These are phyloP conservation scores for Fusarium fujikuroi DNA, from an alignment of 2,329 filamentous ascomycete species.

Conservation along the genomic window DNA sequence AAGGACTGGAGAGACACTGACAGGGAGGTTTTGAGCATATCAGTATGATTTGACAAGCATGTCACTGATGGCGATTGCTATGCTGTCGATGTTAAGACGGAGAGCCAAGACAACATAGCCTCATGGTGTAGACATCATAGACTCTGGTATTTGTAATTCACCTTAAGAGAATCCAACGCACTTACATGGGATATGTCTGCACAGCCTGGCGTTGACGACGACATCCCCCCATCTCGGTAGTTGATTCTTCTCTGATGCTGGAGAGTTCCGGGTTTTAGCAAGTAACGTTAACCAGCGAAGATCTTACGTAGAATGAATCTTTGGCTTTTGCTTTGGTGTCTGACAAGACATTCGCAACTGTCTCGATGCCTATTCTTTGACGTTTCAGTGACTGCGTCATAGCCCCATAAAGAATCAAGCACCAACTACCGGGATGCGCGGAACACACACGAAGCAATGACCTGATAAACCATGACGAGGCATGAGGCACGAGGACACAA, in stretches of 20 bases:
- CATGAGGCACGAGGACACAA: neutral
- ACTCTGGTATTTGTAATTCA: conserved; percentile 16
- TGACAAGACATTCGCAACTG: neutral
- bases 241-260: neutral
- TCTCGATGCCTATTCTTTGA: conserved; percentile 2
- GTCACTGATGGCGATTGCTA: conserved; percentile 4
- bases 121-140: conserved; percentile 12
- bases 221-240: conserved; percentile 7
- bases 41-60: neutral
- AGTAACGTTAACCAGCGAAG: conserved; percentile 4
- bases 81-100: neutral
- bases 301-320: conserved; percentile 26
- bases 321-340: neutral
- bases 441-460: conserved; percentile 17
- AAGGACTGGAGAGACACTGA: conserved; percentile 3
- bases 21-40: neutral
- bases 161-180: neutral
- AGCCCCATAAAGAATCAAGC: conserved; percentile 23
- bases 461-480: conserved; percentile 8
- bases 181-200: conserved; percentile 16
- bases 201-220: conserved; percentile 29
- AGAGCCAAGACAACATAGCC: conserved; percentile 17
- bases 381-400: conserved; percentile 34
- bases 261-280: conserved; percentile 11
- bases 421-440: conserved; percentile 28